phyloP scores from a whole-genome alignment of 2,329 filamentous ascomycete species.

The Colletotrichum agaves region DNA sequence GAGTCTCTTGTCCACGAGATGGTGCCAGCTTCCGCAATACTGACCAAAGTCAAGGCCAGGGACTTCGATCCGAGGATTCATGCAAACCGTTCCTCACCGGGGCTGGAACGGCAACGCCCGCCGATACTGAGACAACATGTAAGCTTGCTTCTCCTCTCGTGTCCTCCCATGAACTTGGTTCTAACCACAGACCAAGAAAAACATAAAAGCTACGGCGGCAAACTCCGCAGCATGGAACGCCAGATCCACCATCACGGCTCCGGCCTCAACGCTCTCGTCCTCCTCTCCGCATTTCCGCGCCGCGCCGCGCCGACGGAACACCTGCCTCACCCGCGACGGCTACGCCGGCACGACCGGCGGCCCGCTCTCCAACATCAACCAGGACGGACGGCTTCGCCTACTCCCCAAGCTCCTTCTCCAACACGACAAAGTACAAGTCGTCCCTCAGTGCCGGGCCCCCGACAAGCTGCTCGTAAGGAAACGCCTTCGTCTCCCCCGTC shows the following conservation, averaged over 20 bases:
- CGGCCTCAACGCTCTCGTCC: conserved; percentile 64
- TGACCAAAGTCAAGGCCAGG: conserved; percentile 54
- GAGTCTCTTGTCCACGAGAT: conserved; percentile 20
- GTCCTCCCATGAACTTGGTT: too few relatives aligned
- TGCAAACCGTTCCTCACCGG: conserved; percentile 68
- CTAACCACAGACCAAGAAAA: too few relatives aligned
- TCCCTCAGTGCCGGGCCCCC: conserved; percentile 52
- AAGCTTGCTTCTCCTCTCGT: conserved; percentile 41
- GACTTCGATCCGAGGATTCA: conserved; percentile 66
- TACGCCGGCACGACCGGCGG: conserved; percentile 65
- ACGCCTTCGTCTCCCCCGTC: conserved; percentile 53
- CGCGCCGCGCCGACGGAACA: conserved; percentile 56
- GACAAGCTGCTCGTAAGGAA: conserved; percentile 53
- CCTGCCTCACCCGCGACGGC: conserved; percentile 63
- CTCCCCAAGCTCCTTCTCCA: conserved; percentile 51
- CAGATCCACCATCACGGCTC: conserved; percentile 72
- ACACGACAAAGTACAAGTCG: conserved; percentile 55
- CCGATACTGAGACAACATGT: conserved; percentile 69
- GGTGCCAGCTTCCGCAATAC: too few relatives aligned
- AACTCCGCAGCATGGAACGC: conserved; percentile 55
- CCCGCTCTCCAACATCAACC: conserved; percentile 65
- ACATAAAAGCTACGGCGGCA: conserved; percentile 53
- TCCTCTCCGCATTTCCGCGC: conserved; percentile 64
- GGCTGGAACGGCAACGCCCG: conserved; percentile 71
- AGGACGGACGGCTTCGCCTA: conserved; percentile 39